Percentiles rank a stretch among this genome's conserved stretches.
phyloP scores from a whole-genome alignment of 1,284 basidiomycete species.

The Lignosus rhinocerotis region DNA sequence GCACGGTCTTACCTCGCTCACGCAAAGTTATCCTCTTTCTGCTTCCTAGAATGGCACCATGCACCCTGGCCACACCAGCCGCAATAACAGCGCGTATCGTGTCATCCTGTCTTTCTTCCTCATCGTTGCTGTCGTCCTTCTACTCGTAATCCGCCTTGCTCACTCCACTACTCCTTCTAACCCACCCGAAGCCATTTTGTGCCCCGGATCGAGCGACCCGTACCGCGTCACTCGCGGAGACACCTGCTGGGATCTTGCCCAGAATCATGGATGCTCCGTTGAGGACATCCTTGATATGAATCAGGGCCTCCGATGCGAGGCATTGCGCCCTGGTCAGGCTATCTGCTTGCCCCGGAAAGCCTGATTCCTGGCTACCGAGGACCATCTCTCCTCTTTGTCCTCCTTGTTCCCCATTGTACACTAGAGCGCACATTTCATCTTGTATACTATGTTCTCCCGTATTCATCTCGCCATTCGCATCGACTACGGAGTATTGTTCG shows the following conservation, averaged over 20 bases:
- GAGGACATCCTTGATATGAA: slow-evolving; percentile 59
- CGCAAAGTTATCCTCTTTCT: slow-evolving; percentile 27
- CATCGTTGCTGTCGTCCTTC: slow-evolving; percentile 61
- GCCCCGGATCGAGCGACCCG: slow-evolving; percentile 48
- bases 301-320: slow-evolving; percentile 53
- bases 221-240: slow-evolving; percentile 62
- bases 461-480: not conserved
- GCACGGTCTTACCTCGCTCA: slow-evolving; percentile 43
- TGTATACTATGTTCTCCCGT: slow-evolving; percentile 7
- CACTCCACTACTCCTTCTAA: slow-evolving; percentile 40
- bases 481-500: too few relatives aligned
- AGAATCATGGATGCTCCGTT: slow-evolving; percentile 49
- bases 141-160: slow-evolving; percentile 66
- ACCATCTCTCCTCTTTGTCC: not conserved
- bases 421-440: not conserved
- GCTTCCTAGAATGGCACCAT: slow-evolving; percentile 3
- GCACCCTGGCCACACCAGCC: slow-evolving; percentile 13
- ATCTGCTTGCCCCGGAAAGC: slow-evolving; percentile 44
- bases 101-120: slow-evolving; percentile 75
- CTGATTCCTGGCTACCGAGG: slow-evolving; percentile 20
- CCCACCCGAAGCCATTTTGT: slow-evolving; percentile 37
- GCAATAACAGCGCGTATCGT: slow-evolving; percentile 48
- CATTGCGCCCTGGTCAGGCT: slow-evolving; percentile 56
- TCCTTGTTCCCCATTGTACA: slow-evolving; percentile 13
- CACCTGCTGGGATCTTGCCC: slow-evolving; percentile 68